phyloP scores from a whole-genome alignment of 106 monocot genomes.

The Platanthera zijinensis region DNA sequence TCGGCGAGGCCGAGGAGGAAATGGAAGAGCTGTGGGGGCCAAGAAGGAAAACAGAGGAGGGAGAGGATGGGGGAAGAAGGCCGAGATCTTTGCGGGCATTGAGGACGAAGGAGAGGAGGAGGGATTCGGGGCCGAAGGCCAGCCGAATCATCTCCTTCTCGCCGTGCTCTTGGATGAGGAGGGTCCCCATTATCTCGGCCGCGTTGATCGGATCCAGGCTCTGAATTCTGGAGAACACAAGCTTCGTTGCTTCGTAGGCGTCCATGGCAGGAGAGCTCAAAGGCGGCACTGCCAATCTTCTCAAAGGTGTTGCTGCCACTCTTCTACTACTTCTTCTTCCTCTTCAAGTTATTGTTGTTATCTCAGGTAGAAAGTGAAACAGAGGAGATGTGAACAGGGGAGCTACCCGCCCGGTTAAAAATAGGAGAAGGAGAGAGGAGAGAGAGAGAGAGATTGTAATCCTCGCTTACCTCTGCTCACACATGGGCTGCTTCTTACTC shows the following conservation, averaged over 20 bases:
- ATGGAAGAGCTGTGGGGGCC: constrained; percentile 11
- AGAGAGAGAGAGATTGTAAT: too few species aligned
- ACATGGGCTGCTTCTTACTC: too few species aligned
- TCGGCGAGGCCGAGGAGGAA: not conserved
- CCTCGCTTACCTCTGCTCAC: too few species aligned
- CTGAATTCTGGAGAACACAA: constrained; percentile 89
- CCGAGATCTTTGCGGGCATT: constrained; percentile 67
- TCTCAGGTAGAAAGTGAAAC: too few species aligned
- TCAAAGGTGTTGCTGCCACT: too few species aligned
- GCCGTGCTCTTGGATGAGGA: constrained; percentile 80
- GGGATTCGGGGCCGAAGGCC: constrained; percentile 80
- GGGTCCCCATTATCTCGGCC: constrained; percentile 78
- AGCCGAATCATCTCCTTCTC: constrained; percentile 97
- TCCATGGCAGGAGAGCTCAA: constrained; percentile 39
- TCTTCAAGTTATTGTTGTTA: too few species aligned
- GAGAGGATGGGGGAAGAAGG: constrained; percentile 10
- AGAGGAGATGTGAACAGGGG: too few species aligned
- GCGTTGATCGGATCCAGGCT: constrained; percentile 80
- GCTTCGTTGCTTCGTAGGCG: constrained; percentile 84
- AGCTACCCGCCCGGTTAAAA: too few species aligned
- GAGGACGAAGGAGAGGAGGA: constrained; percentile 62
- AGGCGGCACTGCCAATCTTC: too few species aligned
- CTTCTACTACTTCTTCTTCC: too few species aligned
- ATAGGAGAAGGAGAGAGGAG: too few species aligned
- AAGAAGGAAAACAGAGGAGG: constrained; percentile 13